Evolutionary conservation across 1,284 basidiomycete genomes (phyloP), one percentile per base, ranked within the genome.

Genomic region (Ceratobasidium theobromae): DNA sequence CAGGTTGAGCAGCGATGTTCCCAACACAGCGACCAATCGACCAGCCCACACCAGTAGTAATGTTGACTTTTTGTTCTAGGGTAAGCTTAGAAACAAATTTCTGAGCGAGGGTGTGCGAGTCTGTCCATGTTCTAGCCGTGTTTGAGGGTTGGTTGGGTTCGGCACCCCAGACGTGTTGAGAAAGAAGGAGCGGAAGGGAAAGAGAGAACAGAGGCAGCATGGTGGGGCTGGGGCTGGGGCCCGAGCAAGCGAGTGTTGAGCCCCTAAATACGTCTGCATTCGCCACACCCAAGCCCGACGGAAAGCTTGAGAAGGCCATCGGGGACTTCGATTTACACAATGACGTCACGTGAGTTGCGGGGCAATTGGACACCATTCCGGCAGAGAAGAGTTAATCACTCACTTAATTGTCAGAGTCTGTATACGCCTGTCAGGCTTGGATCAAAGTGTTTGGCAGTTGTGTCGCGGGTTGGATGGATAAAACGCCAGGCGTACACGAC

Each of bases 51-150:
- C 70, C 70, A 12, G 67, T 70, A 1, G 67, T 67, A 23, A 71
- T 58, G 35, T 68, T 68, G 45, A 69, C 69, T 54, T 71, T 71
- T 52, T 71, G 54, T 28, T 68, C 64, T 6, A 69, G 58, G 11
- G 68, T 65, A 30, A 68, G 54, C 30, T 62, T 53, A 9, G 46
- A 41, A 40, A 67, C 48, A 41, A 67, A 67, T 6, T 21, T 49
- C 16, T 49, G 53, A 21, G 65, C 65, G 14, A 55, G 53, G 16
- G 11, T 14, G 40, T 57, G 48, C 3, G 65, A 53, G 25, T 55
- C 38, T 11, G 65, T 41, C 65, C 65, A 67, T 28, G 60, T 64
- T 28, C 60, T 46, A 2, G 60, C 41, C 21, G 60, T 64, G 38
- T 64, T 64, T 6, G 60, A 53, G 11, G 60, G 60, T 16, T 64